A percentile compares a stretch with the other conserved stretches of the same genome.
Evolutionary conservation across 352 stramenopile species (phyloP).

Genomic region (Phytopythium aichiense): DNA sequence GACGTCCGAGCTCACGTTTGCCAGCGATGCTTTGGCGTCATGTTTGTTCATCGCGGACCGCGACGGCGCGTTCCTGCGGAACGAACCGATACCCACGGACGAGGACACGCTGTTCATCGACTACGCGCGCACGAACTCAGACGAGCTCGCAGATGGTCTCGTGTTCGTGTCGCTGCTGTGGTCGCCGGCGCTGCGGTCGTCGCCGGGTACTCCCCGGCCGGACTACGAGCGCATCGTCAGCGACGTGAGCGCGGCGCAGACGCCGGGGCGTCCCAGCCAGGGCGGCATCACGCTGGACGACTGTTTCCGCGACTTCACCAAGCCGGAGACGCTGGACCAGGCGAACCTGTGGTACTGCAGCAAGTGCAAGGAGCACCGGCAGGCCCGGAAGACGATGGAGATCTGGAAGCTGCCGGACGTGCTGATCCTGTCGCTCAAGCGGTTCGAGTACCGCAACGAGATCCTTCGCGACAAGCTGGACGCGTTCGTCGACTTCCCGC

Average conservation of each 20-base stretch:
- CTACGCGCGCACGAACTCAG: slow-evolving; percentile 37
- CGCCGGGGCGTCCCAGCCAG: slow-evolving; percentile 13
- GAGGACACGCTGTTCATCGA: slow-evolving; percentile 41
- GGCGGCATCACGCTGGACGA: slow-evolving; percentile 60
- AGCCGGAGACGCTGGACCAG: slow-evolving; percentile 72
- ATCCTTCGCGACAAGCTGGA: slow-evolving; percentile 82
- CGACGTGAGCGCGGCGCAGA: slow-evolving; percentile 39
- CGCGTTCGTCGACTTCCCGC: slow-evolving; percentile 83
- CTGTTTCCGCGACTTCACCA: slow-evolving; percentile 86
- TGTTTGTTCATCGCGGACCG: slow-evolving; percentile 56
- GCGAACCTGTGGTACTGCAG: slow-evolving; percentile 86
- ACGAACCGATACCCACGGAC: slow-evolving; percentile 41
- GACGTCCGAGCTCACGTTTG: slow-evolving; percentile 26
- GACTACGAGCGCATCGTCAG: slow-evolving; percentile 53
- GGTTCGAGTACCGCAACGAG: slow-evolving; percentile 86
- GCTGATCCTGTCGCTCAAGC: slow-evolving; percentile 84
- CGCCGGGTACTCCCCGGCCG: slow-evolving; percentile 32
- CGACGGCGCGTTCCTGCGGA: slow-evolving; percentile 44
- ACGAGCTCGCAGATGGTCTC: slow-evolving; percentile 35
- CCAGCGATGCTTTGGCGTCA: slow-evolving; percentile 35
- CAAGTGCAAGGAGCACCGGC: slow-evolving; percentile 71
- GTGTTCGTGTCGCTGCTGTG: slow-evolving; percentile 57
- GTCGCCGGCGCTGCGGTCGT: slow-evolving; percentile 39
- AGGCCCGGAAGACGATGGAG: slow-evolving; percentile 77
- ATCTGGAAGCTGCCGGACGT: slow-evolving; percentile 79